Evolutionary conservation across 108 stramenopile species (phyloP), one percentile per base, ranked within the genome.

Genomic region (Cyclostephanos tholiformis): DNA sequence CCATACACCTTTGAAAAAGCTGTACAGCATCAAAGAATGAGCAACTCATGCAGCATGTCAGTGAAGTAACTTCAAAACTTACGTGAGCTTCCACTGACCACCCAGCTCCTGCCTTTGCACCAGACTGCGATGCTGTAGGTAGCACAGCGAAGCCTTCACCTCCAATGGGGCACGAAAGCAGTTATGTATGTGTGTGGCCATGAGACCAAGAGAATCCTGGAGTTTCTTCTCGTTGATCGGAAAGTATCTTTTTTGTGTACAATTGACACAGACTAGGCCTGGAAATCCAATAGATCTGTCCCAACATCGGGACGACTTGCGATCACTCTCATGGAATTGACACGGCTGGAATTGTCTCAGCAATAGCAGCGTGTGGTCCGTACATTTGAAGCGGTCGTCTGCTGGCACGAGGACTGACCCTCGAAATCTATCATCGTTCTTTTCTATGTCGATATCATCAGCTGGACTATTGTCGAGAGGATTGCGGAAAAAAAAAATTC

Each of bases 201-300:
- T 76, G 0, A 89, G 85, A 71, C 91, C 89, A 38, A 79, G 82
- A 12, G 93, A 92, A 72, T 92, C 93, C n/a, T 87, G 86, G 27
- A 95, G 69, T 67, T 92, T 91, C 80, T 92, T 95, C 13, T 89
- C 88, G 13, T 88, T 86, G 17, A 92, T 79, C 10, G 93, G 93
- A 67, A 95, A 95, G 53, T 91, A 95, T 26, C 93, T 84, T 17
- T 91, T 91, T 61, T 79, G 71, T 50, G 83, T 85, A 55, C 80
- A 91, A 79, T 79, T 82, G 62, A 69, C 85, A 74, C 89, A 91
- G 67, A 55, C 50, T 35, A 85, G 64, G 57, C 81, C 93, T 57
- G 83, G 90, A 72, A 82, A 90, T 27, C 82, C 87, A 27, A 88
- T 69, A 3, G 88, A 79, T 50, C 90, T 80, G 75, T 91, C 90